Evolutionary conservation across 805 yeast genomes (phyloP).

Genomic region (Kurtzmaniella fragi): DNA sequence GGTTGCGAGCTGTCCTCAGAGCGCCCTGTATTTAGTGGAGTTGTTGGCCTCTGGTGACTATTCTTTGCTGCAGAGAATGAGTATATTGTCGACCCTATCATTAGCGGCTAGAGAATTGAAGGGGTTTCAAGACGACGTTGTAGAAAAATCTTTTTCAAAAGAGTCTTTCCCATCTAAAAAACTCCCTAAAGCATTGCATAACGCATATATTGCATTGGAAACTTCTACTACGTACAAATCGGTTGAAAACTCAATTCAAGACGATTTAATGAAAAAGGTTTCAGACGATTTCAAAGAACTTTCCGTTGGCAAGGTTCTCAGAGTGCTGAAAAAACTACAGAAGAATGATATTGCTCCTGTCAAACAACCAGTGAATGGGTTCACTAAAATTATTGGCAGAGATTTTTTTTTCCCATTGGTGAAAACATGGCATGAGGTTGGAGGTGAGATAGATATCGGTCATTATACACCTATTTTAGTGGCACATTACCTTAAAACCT

Average conservation of each 20-base stretch:
- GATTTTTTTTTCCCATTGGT: slow-evolving; percentile 52
- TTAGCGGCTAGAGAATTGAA: slow-evolving; percentile 69
- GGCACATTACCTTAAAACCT: slow-evolving; percentile 56
- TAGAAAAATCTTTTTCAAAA: slow-evolving; percentile 29
- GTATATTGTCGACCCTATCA: slow-evolving; percentile 62
- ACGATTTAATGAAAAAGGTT: slow-evolving; percentile 26
- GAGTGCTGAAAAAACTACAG: slow-evolving; percentile 35
- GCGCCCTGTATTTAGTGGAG: slow-evolving; percentile 42
- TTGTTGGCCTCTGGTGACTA: slow-evolving; percentile 67
- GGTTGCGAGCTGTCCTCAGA: slow-evolving; percentile 42
- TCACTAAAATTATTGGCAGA: slow-evolving; percentile 40
- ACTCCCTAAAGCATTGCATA: slow-evolving; percentile 46
- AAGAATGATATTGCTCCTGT: slow-evolving; percentile 14
- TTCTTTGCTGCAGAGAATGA: slow-evolving; percentile 73
- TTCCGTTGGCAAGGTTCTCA: slow-evolving; percentile 36
- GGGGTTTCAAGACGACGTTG: slow-evolving; percentile 49
- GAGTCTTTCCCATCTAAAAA: slow-evolving; percentile 30
- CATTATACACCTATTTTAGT: slow-evolving; percentile 49
- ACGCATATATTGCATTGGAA: background rate
- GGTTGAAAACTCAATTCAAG: slow-evolving; percentile 21
- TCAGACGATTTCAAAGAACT: slow-evolving; percentile 26
- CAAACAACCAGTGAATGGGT: slow-evolving; percentile 18
- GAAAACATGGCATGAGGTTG: slow-evolving; percentile 46
- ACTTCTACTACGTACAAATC: background rate
- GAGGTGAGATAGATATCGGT: slow-evolving; percentile 42